These are phyloP conservation scores for Eucalyptus camaldulensis DNA, from an alignment of 345 rosid genomes.

Conservation along the genomic window DNA sequence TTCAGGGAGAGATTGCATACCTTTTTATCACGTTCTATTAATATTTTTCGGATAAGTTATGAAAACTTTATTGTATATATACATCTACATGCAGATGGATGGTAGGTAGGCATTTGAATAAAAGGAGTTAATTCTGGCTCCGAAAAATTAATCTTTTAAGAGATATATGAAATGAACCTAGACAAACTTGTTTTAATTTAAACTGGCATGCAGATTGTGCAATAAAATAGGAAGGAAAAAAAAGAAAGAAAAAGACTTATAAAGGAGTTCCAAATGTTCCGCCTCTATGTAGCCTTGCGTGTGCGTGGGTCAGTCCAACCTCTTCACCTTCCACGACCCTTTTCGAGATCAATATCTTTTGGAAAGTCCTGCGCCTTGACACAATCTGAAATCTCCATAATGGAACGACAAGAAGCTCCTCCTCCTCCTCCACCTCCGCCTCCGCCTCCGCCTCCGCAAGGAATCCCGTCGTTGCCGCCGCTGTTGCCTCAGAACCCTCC, in stretches of 20 bases:
- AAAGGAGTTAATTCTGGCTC: neutral
- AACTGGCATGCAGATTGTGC: neutral
- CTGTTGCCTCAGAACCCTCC: neutral
- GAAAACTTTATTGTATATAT: neutral
- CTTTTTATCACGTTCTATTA: neutral
- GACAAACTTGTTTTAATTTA: neutral
- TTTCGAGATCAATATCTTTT: neutral
- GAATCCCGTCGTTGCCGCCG: neutral
- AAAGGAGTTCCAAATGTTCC: neutral
- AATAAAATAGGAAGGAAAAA: neutral
- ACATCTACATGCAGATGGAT: neutral
- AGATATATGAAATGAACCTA: neutral
- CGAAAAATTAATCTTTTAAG: neutral
- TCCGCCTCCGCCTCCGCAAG: neutral
- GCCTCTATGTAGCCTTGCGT: neutral
- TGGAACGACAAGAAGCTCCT: neutral
- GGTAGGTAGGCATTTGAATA: neutral
- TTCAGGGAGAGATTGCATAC: neutral
- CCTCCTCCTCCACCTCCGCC: neutral
- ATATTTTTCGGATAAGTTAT: neutral
- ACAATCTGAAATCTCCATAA: neutral
- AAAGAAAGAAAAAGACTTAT: neutral
- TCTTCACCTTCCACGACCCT: conserved; percentile 14
- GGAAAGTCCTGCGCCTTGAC: neutral
- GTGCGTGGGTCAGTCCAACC: conserved; percentile 31